phyloP scores from a whole-genome alignment of 352 stramenopile species.

The Pythium myriotylum region DNA sequence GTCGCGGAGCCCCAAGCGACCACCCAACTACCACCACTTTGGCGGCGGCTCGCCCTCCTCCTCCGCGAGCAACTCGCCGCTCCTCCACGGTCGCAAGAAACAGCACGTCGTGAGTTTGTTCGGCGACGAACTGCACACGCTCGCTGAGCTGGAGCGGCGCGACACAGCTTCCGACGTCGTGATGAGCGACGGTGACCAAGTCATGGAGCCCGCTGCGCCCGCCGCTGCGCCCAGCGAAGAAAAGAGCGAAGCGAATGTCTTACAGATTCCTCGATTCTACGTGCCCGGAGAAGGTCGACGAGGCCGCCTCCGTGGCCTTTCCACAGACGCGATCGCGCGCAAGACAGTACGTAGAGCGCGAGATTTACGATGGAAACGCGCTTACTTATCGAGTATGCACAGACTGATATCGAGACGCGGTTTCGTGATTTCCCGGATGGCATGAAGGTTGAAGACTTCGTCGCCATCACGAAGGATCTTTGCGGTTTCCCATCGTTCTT shows the following conservation, averaged over 20 bases:
- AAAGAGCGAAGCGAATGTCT: conserved; percentile 1
- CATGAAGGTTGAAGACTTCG: conserved; percentile 88
- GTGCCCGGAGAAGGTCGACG: conserved; percentile 62
- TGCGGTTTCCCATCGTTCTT: conserved; percentile 99
- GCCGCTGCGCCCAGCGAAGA: conserved; percentile 15
- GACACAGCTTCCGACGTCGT: conserved; percentile 37
- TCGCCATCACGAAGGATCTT: conserved; percentile 97
- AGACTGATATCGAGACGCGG: conserved; percentile 74
- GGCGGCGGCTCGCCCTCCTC: conserved; percentile 26
- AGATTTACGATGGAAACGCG: not conserved
- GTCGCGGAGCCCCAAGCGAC: conserved; percentile 76
- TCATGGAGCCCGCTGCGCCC: conserved; percentile 35
- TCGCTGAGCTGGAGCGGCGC: conserved; percentile 50
- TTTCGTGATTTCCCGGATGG: conserved; percentile 80
- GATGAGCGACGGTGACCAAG: conserved; percentile 42
- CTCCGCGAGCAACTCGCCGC: conserved; percentile 36
- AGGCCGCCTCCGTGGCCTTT: conserved; percentile 59
- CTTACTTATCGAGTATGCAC: not conserved
- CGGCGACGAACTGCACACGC: conserved; percentile 64
- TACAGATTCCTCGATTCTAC: conserved; percentile 76
- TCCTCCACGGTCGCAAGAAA: conserved; percentile 53
- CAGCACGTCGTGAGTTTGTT: conserved; percentile 78
- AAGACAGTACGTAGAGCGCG: conserved; percentile 42
- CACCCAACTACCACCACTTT: conserved; percentile 83
- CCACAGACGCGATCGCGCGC: conserved; percentile 60